Evolutionary conservation across 306 rosid species (phyloP).

Genomic region (Sphenostylis stenocarpa): DNA sequence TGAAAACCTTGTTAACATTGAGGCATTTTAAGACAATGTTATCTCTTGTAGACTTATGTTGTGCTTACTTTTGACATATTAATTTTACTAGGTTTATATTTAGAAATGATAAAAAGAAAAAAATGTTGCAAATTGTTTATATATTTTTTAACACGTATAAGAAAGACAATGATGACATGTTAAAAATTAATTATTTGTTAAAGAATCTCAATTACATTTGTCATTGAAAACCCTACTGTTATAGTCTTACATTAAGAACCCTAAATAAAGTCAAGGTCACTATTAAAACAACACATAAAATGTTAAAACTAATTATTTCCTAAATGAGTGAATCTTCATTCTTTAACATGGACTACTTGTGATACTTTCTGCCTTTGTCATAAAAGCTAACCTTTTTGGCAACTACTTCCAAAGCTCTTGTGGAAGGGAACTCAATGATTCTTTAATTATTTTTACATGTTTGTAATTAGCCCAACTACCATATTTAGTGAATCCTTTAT

Average conservation of each 20-base stretch:
- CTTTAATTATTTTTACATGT: not conserved
- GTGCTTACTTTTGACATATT: no score
- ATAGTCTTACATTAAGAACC: not conserved
- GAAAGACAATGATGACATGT: no score
- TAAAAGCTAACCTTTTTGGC: not conserved
- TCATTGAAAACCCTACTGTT: not conserved
- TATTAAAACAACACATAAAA: not conserved
- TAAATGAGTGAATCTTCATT: not conserved
- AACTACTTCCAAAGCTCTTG: not conserved
- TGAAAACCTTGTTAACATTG: no score
- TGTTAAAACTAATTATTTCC: not conserved
- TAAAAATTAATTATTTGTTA: no score
- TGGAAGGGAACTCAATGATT: not conserved
- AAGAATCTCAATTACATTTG: no score
- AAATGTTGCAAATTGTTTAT: no score
- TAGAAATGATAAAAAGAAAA: no score
- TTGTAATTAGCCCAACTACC: not conserved
- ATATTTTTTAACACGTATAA: no score
- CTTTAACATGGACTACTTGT: not conserved
- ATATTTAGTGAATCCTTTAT: not conserved
- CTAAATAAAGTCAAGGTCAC: not conserved
- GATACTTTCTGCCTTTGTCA: not conserved
- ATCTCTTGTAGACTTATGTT: no score
- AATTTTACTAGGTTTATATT: no score
- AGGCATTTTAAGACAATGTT: no score